Base-by-base conservation (phyloP, 352 stramenopile species). In the Phytophthora pseudosyringae region DNA sequence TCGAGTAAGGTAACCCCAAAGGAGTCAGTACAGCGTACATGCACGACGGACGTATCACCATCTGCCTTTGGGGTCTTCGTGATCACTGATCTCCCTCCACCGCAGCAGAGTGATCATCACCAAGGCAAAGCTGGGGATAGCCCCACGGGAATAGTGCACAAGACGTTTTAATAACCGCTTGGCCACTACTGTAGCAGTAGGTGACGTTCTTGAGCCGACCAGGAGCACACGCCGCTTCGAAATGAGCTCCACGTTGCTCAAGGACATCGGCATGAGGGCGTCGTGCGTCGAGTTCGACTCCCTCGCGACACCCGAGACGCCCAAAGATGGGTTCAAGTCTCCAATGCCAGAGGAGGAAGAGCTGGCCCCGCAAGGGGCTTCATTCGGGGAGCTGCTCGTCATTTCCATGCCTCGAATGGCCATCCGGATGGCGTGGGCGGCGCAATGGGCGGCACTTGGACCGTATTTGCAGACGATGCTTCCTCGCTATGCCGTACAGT, bases 371-470 rank as follows among this genome's bases (percentile, higher is more conserved):
- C 36, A 25, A 7, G 50, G 64, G n/a, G 59, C 58, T 47, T 81
- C 76, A 21, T 64, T 81, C 9, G 26, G 44, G 8, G 46, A 58
- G 28, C 60, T 90, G 47, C 57, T 90, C 18, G 49, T 78, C 10
- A 75, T 89, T 53, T 85, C 78, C 12, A 68, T 85, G 48, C 78
- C 78, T 11, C 76, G 76, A 4, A 75, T 89, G 71, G 78, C 78
- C 12, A 81, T 89, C 21, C 70, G 76, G 39, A 88, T 89, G 78
- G 76, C 78, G 0, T 89, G 78, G 80, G 56, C 78, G 4, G 80
- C 80, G 5, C 80, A 89, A 41, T 89, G 78, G 78, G 72, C 76
- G 11, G 80, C 78, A 4, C 25, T 89, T 1, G 78, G 77, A 10
- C 80, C 80, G n/a, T 86, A 88, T 56, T 65, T 89, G 15, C 59